Conservation (phyloP, 2,329 filamentous ascomycete species). For the Fusarium sp. region DNA sequence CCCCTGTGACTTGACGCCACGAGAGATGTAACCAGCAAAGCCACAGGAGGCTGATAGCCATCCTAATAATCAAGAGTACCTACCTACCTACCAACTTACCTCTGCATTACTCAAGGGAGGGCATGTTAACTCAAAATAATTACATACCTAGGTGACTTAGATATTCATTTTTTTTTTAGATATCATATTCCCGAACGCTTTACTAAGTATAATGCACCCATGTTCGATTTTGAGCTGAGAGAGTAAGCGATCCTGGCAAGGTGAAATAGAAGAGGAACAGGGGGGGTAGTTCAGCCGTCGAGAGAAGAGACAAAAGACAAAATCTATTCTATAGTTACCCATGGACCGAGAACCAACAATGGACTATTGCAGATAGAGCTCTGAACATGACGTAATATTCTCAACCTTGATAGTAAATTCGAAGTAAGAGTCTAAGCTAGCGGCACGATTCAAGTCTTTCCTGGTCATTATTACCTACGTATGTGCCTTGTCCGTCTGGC, state of each 20-base stretch:
- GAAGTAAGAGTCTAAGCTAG: background rate
- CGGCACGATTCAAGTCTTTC: background rate
- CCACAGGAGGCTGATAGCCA: slow-evolving; percentile 22
- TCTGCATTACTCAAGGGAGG: background rate
- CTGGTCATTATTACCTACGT: background rate
- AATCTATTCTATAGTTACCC: background rate
- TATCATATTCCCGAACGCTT: background rate
- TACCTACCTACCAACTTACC: background rate
- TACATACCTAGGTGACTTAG: background rate
- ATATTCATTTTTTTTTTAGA: background rate
- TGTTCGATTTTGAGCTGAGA: slow-evolving; percentile 7
- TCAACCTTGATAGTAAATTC: background rate
- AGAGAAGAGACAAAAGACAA: slow-evolving; percentile 9
- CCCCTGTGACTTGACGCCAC: slow-evolving; percentile 18
- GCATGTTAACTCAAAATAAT: background rate
- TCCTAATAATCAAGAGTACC: background rate
- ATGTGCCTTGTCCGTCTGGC: background rate
- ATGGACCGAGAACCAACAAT: background rate
- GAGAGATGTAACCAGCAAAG: background rate
- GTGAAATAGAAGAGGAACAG: background rate
- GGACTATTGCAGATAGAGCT: background rate
- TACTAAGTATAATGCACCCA: background rate
- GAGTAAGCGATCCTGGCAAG: background rate
- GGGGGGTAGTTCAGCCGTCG: background rate
- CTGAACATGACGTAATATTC: background rate